Base-by-base conservation (phyloP, 164 flowering plant species). In the Nelumbo lutea region DNA sequence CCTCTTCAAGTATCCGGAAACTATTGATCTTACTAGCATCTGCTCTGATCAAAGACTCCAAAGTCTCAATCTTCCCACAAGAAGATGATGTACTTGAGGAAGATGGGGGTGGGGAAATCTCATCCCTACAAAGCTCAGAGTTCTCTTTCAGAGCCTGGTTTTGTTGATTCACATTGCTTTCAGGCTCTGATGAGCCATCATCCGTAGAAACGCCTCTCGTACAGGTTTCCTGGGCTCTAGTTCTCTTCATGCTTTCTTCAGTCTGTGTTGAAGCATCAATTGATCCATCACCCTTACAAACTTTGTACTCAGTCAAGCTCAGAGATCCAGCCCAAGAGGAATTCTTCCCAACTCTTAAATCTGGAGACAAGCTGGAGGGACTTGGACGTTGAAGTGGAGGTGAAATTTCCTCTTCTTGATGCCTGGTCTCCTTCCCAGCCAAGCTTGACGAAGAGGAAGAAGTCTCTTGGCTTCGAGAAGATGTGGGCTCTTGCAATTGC, bases 201-300 rank as follows among this genome's bases (percentile, higher is more conserved):
- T 94, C 97, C 41, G 93, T 90, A 9, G 96, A 86, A 75, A 94
- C 93, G 68, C 96, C 95, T 59, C 88, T 74, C n/a, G 87, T 85
- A 80, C 93, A 85, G 44, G 97, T 91, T 68, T 86, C 90, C 67
- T 65, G 73, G 7, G 73, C 42, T 72, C 72, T 81, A 62, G 66
- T 59, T 39, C 72, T 73, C 61, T 70, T 74, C 6, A 50, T 67
- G 62, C 72, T 76, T 63, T 87, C 95, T 44, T 90, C 93, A 4
- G 99, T 90, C 79, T 92, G 97, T 3, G 99, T 95, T 1, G 97
- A 85, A 57, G 97, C 97, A 83, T 92, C 86, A 51, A 90, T 84
- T 7, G 86, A 79, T 38, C 86, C 82, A 63, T 83, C 86, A 68
- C 71, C 80, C 75, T 82, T 83, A 74, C 77, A 76, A 58, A 86